Percentiles rank a stretch among this genome's conserved stretches.
These are phyloP conservation scores for Camellia lanceoleosa DNA, from an alignment of 148 eudicot species.

Conservation along the genomic window DNA sequence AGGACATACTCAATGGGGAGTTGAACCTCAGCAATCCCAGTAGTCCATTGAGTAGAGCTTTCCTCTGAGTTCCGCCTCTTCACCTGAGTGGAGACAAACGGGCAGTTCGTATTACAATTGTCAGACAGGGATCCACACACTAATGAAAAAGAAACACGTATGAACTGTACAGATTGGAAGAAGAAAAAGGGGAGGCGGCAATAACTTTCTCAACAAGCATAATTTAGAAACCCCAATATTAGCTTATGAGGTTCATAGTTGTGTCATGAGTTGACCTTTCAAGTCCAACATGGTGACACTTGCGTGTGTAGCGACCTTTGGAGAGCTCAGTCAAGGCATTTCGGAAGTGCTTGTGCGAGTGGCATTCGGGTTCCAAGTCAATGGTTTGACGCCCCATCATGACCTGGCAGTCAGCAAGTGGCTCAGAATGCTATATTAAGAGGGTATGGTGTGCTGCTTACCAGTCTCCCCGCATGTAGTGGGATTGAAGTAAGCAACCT, in stretches of 20 bases:
- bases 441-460: too few relatives aligned
- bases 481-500: too few relatives aligned
- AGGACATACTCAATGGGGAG: constrained; percentile 87
- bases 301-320: too few relatives aligned
- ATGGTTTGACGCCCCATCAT: too few relatives aligned
- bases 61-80: constrained; percentile 84
- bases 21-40: constrained; percentile 97
- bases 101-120: neutral
- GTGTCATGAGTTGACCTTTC: too few relatives aligned
- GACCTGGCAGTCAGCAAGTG: too few relatives aligned
- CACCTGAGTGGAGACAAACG: constrained; percentile 41
- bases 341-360: too few relatives aligned
- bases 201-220: neutral
- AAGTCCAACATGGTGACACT: too few relatives aligned
- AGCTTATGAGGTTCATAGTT: neutral
- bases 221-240: neutral
- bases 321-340: too few relatives aligned
- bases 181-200: neutral
- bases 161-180: neutral
- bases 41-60: constrained; percentile 98
- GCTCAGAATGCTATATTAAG: too few relatives aligned
- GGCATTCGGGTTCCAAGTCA: too few relatives aligned
- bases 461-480: too few relatives aligned
- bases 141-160: neutral
- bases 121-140: neutral